A percentile compares a stretch with the other conserved stretches of the same genome.
These are phyloP conservation scores for Amniculicola lignicola DNA, from an alignment of 495 filamentous ascomycete genomes.

Conservation along the genomic window DNA sequence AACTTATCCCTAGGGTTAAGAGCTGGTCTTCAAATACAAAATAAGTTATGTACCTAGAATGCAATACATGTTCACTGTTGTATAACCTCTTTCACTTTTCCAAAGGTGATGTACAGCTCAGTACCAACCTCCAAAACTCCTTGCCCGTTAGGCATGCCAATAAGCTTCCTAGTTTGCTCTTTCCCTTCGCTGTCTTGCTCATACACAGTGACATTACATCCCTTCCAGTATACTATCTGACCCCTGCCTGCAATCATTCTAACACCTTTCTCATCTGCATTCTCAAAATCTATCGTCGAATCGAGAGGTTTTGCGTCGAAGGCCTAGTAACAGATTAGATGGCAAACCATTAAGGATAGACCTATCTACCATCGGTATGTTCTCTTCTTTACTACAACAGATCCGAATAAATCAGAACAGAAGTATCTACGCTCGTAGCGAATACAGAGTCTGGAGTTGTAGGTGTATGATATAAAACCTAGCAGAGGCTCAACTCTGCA, in stretches of 20 bases:
- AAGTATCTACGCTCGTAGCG: not conserved
- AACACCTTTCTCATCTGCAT: not conserved
- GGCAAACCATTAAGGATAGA: not conserved
- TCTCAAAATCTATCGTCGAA: not conserved
- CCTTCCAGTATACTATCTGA: slow-evolving; percentile 5
- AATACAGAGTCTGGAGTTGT: not conserved
- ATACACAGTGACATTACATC: not conserved
- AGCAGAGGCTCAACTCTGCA: no score
- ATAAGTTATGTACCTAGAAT: slow-evolving; percentile 4
- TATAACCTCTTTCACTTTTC: slow-evolving; percentile 1
- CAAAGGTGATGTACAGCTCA: not conserved
- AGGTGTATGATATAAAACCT: not conserved
- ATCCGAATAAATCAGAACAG: no score
- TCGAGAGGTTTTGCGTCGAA: not conserved
- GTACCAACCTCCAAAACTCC: not conserved
- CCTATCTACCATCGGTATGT: not conserved
- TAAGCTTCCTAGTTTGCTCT: not conserved
- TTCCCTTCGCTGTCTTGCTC: slow-evolving; percentile 4
- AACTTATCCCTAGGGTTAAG: not conserved
- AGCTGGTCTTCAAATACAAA: not conserved
- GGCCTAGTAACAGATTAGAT: not conserved
- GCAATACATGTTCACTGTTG: not conserved
- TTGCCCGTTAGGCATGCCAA: not conserved
- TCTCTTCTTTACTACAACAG: not conserved
- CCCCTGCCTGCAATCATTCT: not conserved